phyloP scores from a whole-genome alignment of 2,329 filamentous ascomycete genomes.

The Xylariaceae sp. region DNA sequence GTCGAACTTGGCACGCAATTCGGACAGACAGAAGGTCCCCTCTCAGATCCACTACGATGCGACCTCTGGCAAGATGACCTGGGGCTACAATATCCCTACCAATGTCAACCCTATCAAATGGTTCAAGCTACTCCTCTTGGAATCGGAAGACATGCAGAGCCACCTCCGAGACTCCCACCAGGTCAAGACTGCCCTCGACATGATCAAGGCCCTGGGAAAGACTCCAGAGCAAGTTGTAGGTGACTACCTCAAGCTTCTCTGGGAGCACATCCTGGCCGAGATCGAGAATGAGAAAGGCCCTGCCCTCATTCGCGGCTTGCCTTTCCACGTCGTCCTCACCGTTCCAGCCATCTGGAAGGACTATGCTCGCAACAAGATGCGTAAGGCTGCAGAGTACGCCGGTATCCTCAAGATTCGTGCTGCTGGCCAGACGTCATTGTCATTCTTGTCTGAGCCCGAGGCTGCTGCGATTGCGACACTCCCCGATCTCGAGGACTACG shows the following conservation, averaged over 20 bases:
- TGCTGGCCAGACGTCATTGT: conserved; percentile 11
- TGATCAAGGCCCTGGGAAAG: conserved; percentile 11
- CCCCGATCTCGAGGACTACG: conserved; percentile 3
- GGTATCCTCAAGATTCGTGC: conserved; percentile 11
- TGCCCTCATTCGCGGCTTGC: conserved; percentile 6
- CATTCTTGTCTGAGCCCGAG: conserved; percentile 19
- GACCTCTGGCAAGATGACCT: conserved; percentile 6
- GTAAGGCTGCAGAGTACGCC: conserved; percentile 11
- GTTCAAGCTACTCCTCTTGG: conserved; percentile 19
- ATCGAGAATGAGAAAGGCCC: conserved; percentile 9
- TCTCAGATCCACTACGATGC: conserved; percentile 15
- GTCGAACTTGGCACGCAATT: conserved; percentile 1
- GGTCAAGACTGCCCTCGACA: conserved; percentile 3
- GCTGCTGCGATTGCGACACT: conserved; percentile 18
- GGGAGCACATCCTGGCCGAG: conserved; percentile 14
- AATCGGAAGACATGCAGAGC: conserved; percentile 10
- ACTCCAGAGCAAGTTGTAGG: conserved; percentile 13
- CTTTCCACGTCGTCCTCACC: conserved; percentile 16
- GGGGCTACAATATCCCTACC: conserved; percentile 17
- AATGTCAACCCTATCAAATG: conserved; percentile 16
- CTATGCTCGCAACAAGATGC: conserved; percentile 14
- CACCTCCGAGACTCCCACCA: conserved; percentile 8
- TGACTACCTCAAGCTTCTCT: conserved; percentile 18
- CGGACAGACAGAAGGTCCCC: conserved; percentile 14
- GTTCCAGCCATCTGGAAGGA: conserved; percentile 21